phyloP scores from a whole-genome alignment of 2,329 filamentous ascomycete genomes.

The Plectosphaerella sp. region DNA sequence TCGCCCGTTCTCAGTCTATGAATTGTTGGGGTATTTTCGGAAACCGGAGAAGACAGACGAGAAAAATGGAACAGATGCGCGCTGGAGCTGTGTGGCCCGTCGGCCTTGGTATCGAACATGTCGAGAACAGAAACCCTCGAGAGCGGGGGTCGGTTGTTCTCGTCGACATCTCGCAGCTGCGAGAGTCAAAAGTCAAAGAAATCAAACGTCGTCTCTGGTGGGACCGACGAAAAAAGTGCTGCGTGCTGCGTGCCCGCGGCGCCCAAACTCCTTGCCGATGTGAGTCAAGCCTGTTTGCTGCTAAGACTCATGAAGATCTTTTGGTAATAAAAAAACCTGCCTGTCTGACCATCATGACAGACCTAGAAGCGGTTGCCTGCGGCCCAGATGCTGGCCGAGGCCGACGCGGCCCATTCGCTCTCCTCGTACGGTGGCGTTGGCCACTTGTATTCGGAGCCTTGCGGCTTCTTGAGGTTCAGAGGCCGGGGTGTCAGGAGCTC shows the following conservation, averaged over 20 bases:
- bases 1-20: constrained; percentile 12
- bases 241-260: constrained; percentile 6
- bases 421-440: constrained; percentile 95
- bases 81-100: constrained; percentile 7
- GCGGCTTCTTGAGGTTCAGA: constrained; percentile 59
- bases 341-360: not conserved
- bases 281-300: constrained; percentile 7
- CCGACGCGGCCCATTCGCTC: constrained; percentile 82
- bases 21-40: constrained; percentile 11
- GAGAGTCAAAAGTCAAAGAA: constrained; percentile 5
- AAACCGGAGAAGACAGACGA: constrained; percentile 8
- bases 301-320: constrained; percentile 2
- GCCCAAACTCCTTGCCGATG: constrained; percentile 13
- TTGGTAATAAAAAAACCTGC: not conserved
- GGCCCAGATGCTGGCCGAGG: constrained; percentile 76
- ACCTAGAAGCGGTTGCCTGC: constrained; percentile 59
- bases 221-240: constrained; percentile 1
- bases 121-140: constrained; percentile 7
- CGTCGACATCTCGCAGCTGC: not conserved
- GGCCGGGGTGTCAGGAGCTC: constrained; percentile 65
- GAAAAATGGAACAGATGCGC: constrained; percentile 6
- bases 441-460: constrained; percentile 62
- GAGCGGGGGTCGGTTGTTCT: constrained; percentile 7
- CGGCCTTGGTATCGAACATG: constrained; percentile 14
- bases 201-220: constrained; percentile 2